Percentiles rank a stretch among this genome's conserved stretches.
phyloP scores from a whole-genome alignment of 2,329 filamentous ascomycete genomes.

The Clarireedia hainanense region DNA sequence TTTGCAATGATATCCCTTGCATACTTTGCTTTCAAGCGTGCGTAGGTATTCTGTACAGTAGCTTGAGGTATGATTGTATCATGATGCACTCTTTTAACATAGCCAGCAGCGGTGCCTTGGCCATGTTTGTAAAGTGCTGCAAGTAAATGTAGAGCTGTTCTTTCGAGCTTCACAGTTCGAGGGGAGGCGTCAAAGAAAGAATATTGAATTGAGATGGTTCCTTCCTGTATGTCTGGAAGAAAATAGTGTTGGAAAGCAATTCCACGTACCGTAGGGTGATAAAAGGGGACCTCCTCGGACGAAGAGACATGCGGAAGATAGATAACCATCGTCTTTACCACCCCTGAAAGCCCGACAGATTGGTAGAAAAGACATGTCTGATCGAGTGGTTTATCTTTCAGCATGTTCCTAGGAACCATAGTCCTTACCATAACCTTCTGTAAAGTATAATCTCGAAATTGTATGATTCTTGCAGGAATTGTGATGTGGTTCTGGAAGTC shows the following conservation, averaged over 20 bases:
- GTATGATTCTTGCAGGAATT: conserved; percentile 33
- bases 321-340: conserved; percentile 51
- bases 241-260: conserved; percentile 72
- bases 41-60: conserved; percentile 74
- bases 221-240: conserved; percentile 35
- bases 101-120: conserved; percentile 54
- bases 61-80: conserved; percentile 73
- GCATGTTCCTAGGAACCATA: conserved; percentile 74
- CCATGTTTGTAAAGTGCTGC: conserved; percentile 67
- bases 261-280: conserved; percentile 70
- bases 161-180: conserved; percentile 42
- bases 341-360: conserved; percentile 22
- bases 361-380: conserved; percentile 76
- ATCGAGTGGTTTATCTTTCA: conserved; percentile 64
- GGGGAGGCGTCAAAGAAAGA: conserved; percentile 38
- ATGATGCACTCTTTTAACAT: conserved; percentile 76
- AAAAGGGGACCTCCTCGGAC: conserved; percentile 67
- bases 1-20: conserved; percentile 59
- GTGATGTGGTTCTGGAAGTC: conserved; percentile 26
- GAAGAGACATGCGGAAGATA: conserved; percentile 67
- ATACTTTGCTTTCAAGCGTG: conserved; percentile 70
- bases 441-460: conserved; percentile 40
- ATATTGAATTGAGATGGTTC: conserved; percentile 53
- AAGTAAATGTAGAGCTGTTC: conserved; percentile 63
- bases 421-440: conserved; percentile 63